A percentile compares a stretch with the other conserved stretches of the same genome.
Conservation (phyloP, 768 basidiomycete species). For the Symmetrospora coprosmae region DNA sequence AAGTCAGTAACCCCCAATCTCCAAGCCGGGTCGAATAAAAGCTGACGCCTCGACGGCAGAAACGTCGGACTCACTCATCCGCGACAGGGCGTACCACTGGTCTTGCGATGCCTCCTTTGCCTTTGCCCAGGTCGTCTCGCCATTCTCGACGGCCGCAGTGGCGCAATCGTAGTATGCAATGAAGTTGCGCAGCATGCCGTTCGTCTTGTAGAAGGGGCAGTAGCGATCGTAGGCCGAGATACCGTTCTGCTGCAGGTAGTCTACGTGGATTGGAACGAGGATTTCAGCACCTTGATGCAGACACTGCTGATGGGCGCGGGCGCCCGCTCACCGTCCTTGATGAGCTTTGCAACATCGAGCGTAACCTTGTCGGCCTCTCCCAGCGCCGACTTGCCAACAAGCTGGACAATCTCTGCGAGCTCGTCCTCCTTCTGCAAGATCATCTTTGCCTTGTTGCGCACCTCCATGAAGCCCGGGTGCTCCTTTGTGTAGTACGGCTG, state of each 20-base stretch:
- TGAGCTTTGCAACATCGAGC: slow-evolving; percentile 87
- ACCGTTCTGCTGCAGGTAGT: slow-evolving; percentile 95
- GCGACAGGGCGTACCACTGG: slow-evolving; percentile 90
- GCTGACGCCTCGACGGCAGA: too few species aligned
- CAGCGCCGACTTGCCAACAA: slow-evolving; percentile 96
- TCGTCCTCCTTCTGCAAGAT: slow-evolving; percentile 98
- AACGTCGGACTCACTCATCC: slow-evolving; percentile 64
- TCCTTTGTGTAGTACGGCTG: slow-evolving; percentile 69
- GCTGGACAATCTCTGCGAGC: slow-evolving; percentile 93
- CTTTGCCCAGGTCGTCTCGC: slow-evolving; percentile 67
- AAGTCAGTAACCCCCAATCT: not conserved
- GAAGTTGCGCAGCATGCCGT: slow-evolving; percentile 85
- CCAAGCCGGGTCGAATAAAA: not conserved
- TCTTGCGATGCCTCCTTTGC: slow-evolving; percentile 77
- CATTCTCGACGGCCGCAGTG: slow-evolving; percentile 64
- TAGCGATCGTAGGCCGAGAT: slow-evolving; percentile 95
- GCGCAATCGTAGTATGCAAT: slow-evolving; percentile 88
- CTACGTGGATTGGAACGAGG: slow-evolving; percentile 35
- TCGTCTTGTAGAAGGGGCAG: slow-evolving; percentile 62
- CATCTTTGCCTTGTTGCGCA: slow-evolving; percentile 83
- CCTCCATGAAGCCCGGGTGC: slow-evolving; percentile 86
- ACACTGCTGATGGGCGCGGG: not conserved
- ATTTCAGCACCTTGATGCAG: not conserved
- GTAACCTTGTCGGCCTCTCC: slow-evolving; percentile 98
- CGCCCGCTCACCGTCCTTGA: slow-evolving; percentile 51